Percentiles rank a stretch among this genome's conserved stretches.
phyloP scores from a whole-genome alignment of 345 rosid genomes.

The Sonneratia caseolaris region DNA sequence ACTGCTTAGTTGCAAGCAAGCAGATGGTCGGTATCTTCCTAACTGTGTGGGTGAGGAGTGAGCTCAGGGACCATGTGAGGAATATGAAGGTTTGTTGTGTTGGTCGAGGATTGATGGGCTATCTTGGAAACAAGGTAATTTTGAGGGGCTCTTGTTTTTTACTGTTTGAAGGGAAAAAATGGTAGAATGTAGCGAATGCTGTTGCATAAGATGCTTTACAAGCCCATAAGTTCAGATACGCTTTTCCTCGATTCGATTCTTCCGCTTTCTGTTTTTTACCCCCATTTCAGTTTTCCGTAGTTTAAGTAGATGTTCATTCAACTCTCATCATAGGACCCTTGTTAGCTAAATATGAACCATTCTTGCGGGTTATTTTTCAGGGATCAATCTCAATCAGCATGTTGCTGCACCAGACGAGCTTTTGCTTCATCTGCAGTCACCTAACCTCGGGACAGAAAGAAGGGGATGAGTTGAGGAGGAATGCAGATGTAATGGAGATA shows the following conservation, averaged over 20 bases:
- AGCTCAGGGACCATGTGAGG: conserved; percentile 68
- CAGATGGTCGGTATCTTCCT: conserved; percentile 98
- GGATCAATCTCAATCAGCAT: conserved; percentile 95
- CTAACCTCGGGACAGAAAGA: conserved; percentile 96
- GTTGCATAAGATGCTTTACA: no score
- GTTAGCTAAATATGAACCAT: not conserved
- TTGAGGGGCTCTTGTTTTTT: not conserved
- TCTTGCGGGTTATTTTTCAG: conserved; percentile 33
- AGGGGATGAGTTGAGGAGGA: conserved; percentile 88
- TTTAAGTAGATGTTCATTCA: not conserved
- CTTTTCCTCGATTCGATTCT: not conserved
- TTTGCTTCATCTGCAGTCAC: conserved; percentile 89
- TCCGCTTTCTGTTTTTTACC: conserved; percentile 9
- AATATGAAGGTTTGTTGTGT: conserved; percentile 97
- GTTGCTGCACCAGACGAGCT: conserved; percentile 86
- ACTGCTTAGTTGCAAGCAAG: conserved; percentile 82
- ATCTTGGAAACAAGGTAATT: conserved; percentile 95
- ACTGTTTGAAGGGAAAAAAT: not conserved
- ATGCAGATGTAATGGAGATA: conserved; percentile 94
- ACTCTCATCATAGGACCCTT: conserved; percentile 6
- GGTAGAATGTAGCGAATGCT: not conserved
- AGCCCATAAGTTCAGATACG: not conserved
- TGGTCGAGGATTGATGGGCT: conserved; percentile 98
- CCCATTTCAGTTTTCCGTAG: not conserved
- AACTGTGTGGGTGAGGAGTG: conserved; percentile 90